Percentiles rank a stretch among this genome's conserved stretches.
These are phyloP conservation scores for Tympanopsis confertula DNA, from an alignment of 2,329 filamentous ascomycete genomes.

Conservation along the genomic window DNA sequence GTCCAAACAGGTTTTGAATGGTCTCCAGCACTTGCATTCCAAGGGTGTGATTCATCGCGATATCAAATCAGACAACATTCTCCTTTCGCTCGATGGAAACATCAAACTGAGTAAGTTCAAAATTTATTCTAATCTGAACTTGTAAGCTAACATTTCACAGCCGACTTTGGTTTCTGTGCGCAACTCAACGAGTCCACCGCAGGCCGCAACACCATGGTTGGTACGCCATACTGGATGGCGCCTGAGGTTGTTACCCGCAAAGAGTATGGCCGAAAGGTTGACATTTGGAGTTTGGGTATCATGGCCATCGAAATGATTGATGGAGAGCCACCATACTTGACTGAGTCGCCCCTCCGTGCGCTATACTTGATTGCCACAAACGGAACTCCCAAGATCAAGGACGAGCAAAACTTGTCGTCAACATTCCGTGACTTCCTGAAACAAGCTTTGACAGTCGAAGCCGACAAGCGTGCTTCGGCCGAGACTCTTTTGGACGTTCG, in stretches of 20 bases:
- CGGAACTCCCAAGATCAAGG: constrained; percentile 91
- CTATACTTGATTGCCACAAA: constrained; percentile 97
- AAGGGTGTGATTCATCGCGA: constrained; percentile 98
- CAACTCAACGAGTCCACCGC: constrained; percentile 94
- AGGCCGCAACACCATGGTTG: constrained; percentile 98
- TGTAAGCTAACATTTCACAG: constrained; percentile 26
- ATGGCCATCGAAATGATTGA: constrained; percentile 99
- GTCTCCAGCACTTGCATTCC: constrained; percentile 82
- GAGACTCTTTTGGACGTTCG: constrained; percentile 61
- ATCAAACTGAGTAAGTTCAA: constrained; percentile 82
- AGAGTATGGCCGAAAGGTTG: constrained; percentile 95
- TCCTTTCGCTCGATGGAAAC: constrained; percentile 84
- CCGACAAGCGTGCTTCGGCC: constrained; percentile 63
- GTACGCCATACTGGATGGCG: constrained; percentile 99
- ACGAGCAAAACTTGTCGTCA: constrained; percentile 52
- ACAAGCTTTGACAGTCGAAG: constrained; percentile 62
- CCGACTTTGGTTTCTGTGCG: constrained; percentile 97
- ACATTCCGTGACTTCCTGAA: constrained; percentile 60
- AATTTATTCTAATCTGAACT: background rate
- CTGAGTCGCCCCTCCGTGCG: constrained; percentile 94
- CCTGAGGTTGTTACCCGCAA: constrained; percentile 99
- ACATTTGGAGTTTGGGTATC: constrained; percentile 97
- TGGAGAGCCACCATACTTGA: constrained; percentile 92
- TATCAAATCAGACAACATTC: constrained; percentile 98
- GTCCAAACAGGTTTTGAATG: constrained; percentile 70